phyloP scores from a whole-genome alignment of 2,329 filamentous ascomycete species.

The Incumbomyces delicatus region DNA sequence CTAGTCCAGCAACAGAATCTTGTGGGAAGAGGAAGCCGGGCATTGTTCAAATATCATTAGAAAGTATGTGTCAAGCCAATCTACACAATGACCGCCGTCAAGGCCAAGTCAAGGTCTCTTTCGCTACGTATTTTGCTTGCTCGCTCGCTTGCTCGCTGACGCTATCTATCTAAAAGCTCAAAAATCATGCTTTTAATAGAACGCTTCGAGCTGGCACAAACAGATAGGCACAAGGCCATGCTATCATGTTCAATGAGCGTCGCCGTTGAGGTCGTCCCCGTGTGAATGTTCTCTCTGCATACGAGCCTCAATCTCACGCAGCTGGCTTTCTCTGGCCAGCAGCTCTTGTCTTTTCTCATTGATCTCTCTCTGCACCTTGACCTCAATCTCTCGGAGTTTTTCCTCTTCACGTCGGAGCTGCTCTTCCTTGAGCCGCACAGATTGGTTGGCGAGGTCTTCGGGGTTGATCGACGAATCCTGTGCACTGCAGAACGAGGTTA shows the following conservation, averaged over 20 bases:
- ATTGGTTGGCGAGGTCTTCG: slow-evolving; percentile 92
- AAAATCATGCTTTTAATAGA: slow-evolving; percentile 5
- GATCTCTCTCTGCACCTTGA: slow-evolving; percentile 99
- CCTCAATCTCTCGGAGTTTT: slow-evolving; percentile 97
- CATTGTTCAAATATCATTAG: slow-evolving; percentile 1
- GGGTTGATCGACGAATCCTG: slow-evolving; percentile 89
- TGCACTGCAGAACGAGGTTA: slow-evolving; percentile 21
- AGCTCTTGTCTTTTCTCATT: slow-evolving; percentile 99
- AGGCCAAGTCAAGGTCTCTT: not conserved
- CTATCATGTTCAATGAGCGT: slow-evolving; percentile 14
- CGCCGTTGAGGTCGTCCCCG: slow-evolving; percentile 23
- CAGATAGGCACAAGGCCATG: slow-evolving; percentile 6
- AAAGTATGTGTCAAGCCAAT: slow-evolving; percentile 5
- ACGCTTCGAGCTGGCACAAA: slow-evolving; percentile 1
- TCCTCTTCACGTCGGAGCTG: slow-evolving; percentile 98
- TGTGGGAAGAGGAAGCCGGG: too few relatives aligned
- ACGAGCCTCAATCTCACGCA: slow-evolving; percentile 95
- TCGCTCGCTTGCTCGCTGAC: slow-evolving; percentile 4
- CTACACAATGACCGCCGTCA: slow-evolving; percentile 1
- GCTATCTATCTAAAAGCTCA: slow-evolving; percentile 2
- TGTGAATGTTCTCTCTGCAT: slow-evolving; percentile 76
- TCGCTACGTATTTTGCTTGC: not conserved
- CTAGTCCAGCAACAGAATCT: too few relatives aligned
- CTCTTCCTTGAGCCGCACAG: slow-evolving; percentile 97
- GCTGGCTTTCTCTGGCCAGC: slow-evolving; percentile 90